Conservation (phyloP, 2,329 filamentous ascomycete species). For the Aspergillus ruber region DNA sequence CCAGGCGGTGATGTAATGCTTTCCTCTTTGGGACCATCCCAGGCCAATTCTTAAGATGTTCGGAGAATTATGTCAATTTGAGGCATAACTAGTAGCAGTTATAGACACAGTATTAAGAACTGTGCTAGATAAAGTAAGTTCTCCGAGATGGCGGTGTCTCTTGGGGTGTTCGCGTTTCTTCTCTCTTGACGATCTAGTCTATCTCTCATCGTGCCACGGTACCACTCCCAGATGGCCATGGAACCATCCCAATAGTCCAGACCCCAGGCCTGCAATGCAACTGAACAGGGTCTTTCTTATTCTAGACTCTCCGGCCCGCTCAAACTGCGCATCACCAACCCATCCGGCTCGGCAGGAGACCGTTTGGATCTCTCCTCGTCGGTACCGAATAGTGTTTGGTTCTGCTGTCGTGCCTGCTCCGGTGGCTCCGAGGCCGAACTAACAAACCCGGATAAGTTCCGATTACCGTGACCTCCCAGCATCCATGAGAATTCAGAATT, state of each 20-base stretch:
- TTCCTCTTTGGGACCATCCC: background rate
- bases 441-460: constrained; percentile 41
- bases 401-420: constrained; percentile 35
- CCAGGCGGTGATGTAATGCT: background rate
- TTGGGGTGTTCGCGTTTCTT: too few relatives aligned
- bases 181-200: too few relatives aligned
- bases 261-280: too few relatives aligned
- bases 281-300: background rate
- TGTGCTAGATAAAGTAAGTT: too few relatives aligned
- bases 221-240: too few relatives aligned
- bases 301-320: constrained; percentile 11
- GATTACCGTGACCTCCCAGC: constrained; percentile 35
- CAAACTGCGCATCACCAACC: constrained; percentile 36
- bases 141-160: too few relatives aligned
- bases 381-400: constrained; percentile 8
- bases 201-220: too few relatives aligned
- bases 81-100: background rate
- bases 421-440: constrained; percentile 39
- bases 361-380: constrained; percentile 11
- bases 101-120: too few relatives aligned
- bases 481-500: constrained; percentile 47
- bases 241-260: too few relatives aligned
- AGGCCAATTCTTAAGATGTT: background rate
- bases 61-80: background rate
- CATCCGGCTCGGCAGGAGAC: constrained; percentile 25